These are phyloP conservation scores for Centella asiatica DNA, from an alignment of 129 eudicot species.

Conservation along the genomic window DNA sequence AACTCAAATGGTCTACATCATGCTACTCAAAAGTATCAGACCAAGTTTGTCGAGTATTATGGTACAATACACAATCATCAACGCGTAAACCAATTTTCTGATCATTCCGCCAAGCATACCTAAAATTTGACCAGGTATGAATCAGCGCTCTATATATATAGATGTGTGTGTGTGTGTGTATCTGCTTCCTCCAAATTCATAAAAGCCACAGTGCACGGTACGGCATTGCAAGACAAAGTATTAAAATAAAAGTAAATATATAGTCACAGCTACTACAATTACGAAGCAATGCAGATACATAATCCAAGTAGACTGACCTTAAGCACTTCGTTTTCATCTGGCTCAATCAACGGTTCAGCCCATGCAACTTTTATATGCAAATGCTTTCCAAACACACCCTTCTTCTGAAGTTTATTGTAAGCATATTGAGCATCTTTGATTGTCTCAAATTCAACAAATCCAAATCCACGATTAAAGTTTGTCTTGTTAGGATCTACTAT, in stretches of 20 bases:
- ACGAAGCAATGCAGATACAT: slow-evolving; percentile 2
- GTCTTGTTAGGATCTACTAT: slow-evolving; percentile 50
- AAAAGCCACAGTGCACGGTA: too few relatives aligned
- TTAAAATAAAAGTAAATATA: background rate
- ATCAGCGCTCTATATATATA: too few relatives aligned
- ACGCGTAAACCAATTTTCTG: too few relatives aligned
- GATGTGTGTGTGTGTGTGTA: too few relatives aligned
- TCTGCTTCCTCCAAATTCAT: too few relatives aligned
- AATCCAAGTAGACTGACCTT: slow-evolving; percentile 36
- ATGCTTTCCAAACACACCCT: slow-evolving; percentile 30
- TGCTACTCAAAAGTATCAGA: too few relatives aligned
- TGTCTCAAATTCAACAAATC: slow-evolving; percentile 69
- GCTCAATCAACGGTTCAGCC: slow-evolving; percentile 61
- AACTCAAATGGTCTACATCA: too few relatives aligned
- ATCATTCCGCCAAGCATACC: too few relatives aligned
- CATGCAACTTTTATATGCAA: slow-evolving; percentile 48
- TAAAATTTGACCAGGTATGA: too few relatives aligned
- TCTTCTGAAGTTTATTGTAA: slow-evolving; percentile 47
- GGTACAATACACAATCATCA: too few relatives aligned
- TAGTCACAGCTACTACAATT: background rate
- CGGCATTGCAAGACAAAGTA: too few relatives aligned
- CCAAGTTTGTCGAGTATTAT: too few relatives aligned
- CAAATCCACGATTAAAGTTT: slow-evolving; percentile 61
- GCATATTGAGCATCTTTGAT: slow-evolving; percentile 60
- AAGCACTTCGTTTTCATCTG: slow-evolving; percentile 47